Percentiles rank a stretch among this genome's conserved stretches.
Evolutionary conservation across 495 filamentous ascomycete genomes (phyloP).

Genomic region (Copromyces sp.): DNA sequence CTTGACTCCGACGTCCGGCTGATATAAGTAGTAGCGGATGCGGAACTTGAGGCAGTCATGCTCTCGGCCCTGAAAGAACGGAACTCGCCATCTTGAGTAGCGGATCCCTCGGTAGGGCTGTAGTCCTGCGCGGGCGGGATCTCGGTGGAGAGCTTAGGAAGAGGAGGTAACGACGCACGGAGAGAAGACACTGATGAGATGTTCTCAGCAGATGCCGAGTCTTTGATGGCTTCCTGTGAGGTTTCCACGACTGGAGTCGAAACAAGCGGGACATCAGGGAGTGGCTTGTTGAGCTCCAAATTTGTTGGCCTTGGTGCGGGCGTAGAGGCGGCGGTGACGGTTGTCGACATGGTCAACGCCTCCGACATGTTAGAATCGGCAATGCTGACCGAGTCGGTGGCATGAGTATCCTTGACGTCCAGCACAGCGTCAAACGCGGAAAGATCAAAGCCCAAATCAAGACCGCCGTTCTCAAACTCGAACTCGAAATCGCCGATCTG

Average conservation of each 20-base stretch:
- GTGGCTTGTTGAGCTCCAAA: slow-evolving; percentile 33
- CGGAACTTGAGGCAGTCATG: slow-evolving; percentile 42
- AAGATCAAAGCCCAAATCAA: slow-evolving; percentile 42
- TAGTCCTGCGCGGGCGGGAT: slow-evolving; percentile 33
- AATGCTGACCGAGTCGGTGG: slow-evolving; percentile 25
- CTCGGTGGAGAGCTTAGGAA: slow-evolving; percentile 41
- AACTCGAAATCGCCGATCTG: slow-evolving; percentile 91
- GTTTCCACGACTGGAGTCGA: slow-evolving; percentile 15
- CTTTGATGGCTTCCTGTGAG: slow-evolving; percentile 4
- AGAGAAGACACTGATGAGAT: slow-evolving; percentile 30
- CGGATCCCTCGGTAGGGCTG: slow-evolving; percentile 36
- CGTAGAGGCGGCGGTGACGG: slow-evolving; percentile 17
- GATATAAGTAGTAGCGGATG: slow-evolving; percentile 60
- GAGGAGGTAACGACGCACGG: slow-evolving; percentile 30
- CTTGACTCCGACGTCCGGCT: slow-evolving; percentile 78
- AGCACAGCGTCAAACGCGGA: slow-evolving; percentile 25
- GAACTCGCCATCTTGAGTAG: slow-evolving; percentile 33
- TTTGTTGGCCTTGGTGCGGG: slow-evolving; percentile 20
- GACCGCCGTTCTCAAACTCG: slow-evolving; percentile 37
- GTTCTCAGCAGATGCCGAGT: not conserved
- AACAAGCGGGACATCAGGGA: slow-evolving; percentile 30
- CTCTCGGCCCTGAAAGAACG: slow-evolving; percentile 40
- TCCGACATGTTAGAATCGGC: slow-evolving; percentile 27
- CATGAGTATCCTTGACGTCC: slow-evolving; percentile 9
- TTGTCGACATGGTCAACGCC: slow-evolving; percentile 18